Evolutionary conservation across 2,329 filamentous ascomycete genomes (phyloP).

Genomic region (Pseudogymnoascus sp.): DNA sequence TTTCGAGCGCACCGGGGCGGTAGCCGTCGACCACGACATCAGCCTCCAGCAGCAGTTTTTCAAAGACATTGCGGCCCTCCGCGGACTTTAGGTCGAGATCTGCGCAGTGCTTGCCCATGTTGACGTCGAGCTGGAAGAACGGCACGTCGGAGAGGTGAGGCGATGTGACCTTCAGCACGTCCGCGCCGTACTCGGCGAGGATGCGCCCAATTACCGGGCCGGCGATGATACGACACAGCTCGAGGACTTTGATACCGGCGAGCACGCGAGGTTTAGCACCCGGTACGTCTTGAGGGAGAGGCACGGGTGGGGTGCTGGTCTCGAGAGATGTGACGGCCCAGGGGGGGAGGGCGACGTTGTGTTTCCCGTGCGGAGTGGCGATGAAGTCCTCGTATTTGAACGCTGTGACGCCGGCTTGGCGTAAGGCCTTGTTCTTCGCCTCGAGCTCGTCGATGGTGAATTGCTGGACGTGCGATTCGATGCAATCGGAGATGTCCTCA

Average conservation of each 20-base stretch:
- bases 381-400: constrained; percentile 53
- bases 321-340: constrained; percentile 45
- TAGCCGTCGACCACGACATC: constrained; percentile 65
- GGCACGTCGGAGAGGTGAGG: constrained; percentile 61
- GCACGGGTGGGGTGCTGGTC: constrained; percentile 32
- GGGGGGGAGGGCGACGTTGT: constrained; percentile 33
- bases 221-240: constrained; percentile 68
- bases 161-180: constrained; percentile 64
- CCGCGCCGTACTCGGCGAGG: constrained; percentile 67
- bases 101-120: constrained; percentile 60
- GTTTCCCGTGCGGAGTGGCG: constrained; percentile 42
- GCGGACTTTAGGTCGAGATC: constrained; percentile 54
- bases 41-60: constrained; percentile 50
- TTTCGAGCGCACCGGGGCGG: constrained; percentile 55
- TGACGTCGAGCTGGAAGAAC: constrained; percentile 65
- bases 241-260: constrained; percentile 60
- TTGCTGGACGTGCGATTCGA: constrained; percentile 49
- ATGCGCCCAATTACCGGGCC: constrained; percentile 64
- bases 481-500: constrained; percentile 50
- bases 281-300: constrained; percentile 25
- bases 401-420: constrained; percentile 53
- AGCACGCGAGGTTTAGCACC: constrained; percentile 20
- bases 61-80: constrained; percentile 46
- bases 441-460: constrained; percentile 51
- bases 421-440: constrained; percentile 43